Evolutionary conservation across 768 basidiomycete species (phyloP), one percentile per base, ranked within the genome.

Genomic region (Russula foetens): DNA sequence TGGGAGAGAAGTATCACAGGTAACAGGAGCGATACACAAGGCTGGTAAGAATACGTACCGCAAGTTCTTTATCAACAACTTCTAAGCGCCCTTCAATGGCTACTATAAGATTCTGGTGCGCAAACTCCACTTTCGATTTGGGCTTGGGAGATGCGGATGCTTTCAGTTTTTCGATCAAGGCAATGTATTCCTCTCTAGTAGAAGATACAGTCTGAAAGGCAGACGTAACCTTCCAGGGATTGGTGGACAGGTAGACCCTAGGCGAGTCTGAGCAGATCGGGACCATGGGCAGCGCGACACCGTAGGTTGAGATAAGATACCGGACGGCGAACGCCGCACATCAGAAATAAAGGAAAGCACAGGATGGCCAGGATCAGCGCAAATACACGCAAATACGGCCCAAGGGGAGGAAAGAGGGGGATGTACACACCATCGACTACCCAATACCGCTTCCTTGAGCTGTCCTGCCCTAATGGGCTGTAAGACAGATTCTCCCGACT

Each of bases 221-320:
- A 33, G 89, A 85, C 9, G 85, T 83, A 45, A 85, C 85, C 75
- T 92, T 94, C 90, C 90, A 94, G 23, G 92, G 92, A 72, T 94
- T 94, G 15, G 88, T 89, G 35, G 91, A 92, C 41, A 81, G 75
- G 69, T 90, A 94, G 54, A 93, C 74, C 61, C 92, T 84, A 26
- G 91, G 89, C 49, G 92, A 92, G 76, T 90, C 91, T 93, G 65
- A 52, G 59, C 33, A 47, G 45, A 63, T 56, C 35, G 46, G 44
- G 51, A 23, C 26, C 33, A 53, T 28, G 58, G 56, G 47, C 35
- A 58, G 38, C 28, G 19, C 58, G 71, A 68, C 63, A 61, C 62
- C 65, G 55, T 65, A 67, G 63, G 61, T 54, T 60, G 50, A 57
- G 63, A 66, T 65, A 59, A 60, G 65, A 66, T 65, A 64, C 53